Conservation (phyloP, 1,284 basidiomycete genomes). For the Ganoderma lingzhi region DNA sequence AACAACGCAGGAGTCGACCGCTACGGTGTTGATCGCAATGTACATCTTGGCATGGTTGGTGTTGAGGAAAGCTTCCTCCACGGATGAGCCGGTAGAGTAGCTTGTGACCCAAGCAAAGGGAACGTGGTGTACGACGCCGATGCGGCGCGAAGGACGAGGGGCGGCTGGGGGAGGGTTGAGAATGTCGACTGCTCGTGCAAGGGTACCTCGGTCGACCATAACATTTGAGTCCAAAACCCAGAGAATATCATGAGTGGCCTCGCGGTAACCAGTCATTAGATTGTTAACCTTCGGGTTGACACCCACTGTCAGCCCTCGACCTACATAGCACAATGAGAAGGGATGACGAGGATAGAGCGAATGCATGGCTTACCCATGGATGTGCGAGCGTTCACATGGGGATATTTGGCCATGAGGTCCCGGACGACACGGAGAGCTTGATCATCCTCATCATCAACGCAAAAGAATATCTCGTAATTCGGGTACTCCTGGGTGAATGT, state of each 20-base stretch:
- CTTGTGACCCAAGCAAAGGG: constrained; percentile 87
- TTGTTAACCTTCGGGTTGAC: constrained; percentile 99
- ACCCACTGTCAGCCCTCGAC: constrained; percentile 75
- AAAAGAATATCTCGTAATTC: constrained; percentile 88
- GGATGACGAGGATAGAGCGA: constrained; percentile 8
- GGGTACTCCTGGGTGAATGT: constrained; percentile 91
- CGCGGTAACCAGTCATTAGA: constrained; percentile 83
- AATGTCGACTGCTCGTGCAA: constrained; percentile 87
- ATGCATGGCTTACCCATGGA: constrained; percentile 72
- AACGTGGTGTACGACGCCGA: constrained; percentile 96
- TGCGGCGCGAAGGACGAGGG: constrained; percentile 46
- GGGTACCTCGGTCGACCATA: constrained; percentile 79
- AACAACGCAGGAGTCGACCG: constrained; percentile 94
- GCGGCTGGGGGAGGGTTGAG: constrained; percentile 53
- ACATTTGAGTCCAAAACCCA: constrained; percentile 99
- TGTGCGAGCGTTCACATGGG: constrained; percentile 73
- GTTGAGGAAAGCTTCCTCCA: constrained; percentile 96
- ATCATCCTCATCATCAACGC: constrained; percentile 84
- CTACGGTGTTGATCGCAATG: constrained; percentile 89
- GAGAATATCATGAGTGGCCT: constrained; percentile 88
- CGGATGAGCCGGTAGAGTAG: constrained; percentile 75
- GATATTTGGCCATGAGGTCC: constrained; percentile 80
- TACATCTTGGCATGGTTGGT: constrained; percentile 99
- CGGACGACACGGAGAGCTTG: constrained; percentile 83
- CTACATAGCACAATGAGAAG: constrained; percentile 39